Conservation (phyloP, 768 basidiomycete genomes). For the Boletus speciosus region DNA sequence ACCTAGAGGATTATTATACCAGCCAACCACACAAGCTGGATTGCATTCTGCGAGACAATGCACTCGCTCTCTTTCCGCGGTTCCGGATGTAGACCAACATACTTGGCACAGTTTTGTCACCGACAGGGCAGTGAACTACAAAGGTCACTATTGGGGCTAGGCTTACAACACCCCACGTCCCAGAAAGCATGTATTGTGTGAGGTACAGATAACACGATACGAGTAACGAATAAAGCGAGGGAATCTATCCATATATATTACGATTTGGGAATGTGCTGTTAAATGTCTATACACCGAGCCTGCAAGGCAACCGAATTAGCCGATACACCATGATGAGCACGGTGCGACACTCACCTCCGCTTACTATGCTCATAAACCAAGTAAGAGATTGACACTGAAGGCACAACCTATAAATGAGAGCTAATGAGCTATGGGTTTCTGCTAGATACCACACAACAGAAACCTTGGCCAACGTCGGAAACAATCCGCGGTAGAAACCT, state of each 20-base stretch:
- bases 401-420: conserved; percentile 64
- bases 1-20: conserved; percentile 48
- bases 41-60: conserved; percentile 47
- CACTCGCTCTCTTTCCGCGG: conserved; percentile 49
- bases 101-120: not conserved
- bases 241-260: conserved; percentile 26
- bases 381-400: conserved; percentile 95
- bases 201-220: conserved; percentile 28
- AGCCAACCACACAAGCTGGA: conserved; percentile 38
- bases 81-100: conserved; percentile 7
- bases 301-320: conserved; percentile 24
- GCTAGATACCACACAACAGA: conserved; percentile 3
- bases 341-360: conserved; percentile 51
- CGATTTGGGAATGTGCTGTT: conserved; percentile 5
- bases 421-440: not conserved
- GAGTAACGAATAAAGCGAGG: conserved; percentile 22
- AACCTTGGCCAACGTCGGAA: conserved; percentile 92
- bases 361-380: conserved; percentile 90
- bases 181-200: conserved; percentile 21
- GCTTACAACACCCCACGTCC: conserved; percentile 9
- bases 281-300: conserved; percentile 56
- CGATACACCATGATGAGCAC: not conserved
- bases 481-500: conserved; percentile 90
- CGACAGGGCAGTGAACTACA: not conserved
- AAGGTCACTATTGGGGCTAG: not conserved